Base-by-base conservation (phyloP, 2,329 filamentous ascomycete species). In the Juglanconis sp. region DNA sequence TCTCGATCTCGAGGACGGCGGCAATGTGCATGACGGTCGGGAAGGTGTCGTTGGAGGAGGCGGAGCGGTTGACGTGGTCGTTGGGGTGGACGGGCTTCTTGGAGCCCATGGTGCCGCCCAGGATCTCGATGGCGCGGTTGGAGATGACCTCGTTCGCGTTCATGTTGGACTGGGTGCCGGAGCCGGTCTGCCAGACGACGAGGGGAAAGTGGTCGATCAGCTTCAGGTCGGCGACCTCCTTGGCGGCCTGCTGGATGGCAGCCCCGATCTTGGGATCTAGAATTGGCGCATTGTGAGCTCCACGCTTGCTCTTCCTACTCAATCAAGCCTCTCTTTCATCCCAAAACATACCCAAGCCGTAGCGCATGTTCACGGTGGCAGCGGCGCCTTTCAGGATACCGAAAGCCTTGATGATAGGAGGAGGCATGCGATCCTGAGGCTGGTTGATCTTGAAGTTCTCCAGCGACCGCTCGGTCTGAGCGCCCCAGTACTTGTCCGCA, bases 131-230 rank as follows among this genome's bases (percentile, higher is more conserved):
- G 66, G 95, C 95, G 67, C 95, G 91, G 86, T 98, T 99, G 66
- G 94, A 97, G 77, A 99, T 98, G 77, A 99, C 95, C 77, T 99
- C 95, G 82, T 99, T 99, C 74, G 94, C 93, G 81, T 99, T 99
- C 95, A 98, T 98, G 87, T 96, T 98, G 76, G 93, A 97, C 83
- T 98, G 95, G 35, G 95, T 98, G 73, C 95, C 95, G 54, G 95
- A 98, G 65, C 95, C 95, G 57, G 95, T 99, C 83, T 99, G 95
- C 95, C 95, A 99, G 73, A 99, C 94, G 60, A 98, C 94, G 63
- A 98, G 90, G 66, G 95, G 95, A 81, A 99, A 98, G 83, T 98
- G 94, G 77, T 97, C 93, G 71, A 96, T 77, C 70, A 98, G 88
- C 84, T 97, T 96, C 73, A 95, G 87, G 65, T 91, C 89, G 60